Base-by-base conservation (phyloP, 768 basidiomycete species). In the Termitomyces sp. region DNA sequence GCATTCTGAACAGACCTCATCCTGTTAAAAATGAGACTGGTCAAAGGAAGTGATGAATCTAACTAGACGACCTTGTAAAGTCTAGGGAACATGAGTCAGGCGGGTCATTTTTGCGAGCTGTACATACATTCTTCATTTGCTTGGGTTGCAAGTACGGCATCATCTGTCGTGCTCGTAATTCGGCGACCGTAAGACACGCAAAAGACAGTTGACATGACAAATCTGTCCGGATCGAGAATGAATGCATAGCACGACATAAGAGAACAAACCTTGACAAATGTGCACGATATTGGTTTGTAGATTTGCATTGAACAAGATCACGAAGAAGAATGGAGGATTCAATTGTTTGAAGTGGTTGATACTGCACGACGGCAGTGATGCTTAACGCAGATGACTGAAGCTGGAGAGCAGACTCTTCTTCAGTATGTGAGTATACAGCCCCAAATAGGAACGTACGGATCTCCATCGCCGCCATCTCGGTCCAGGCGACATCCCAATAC, bases 381-480 rank as follows among this genome's bases (percentile, higher is more conserved):
- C 52, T 54, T 30, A 60, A 28, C 5, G 52, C 52, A 8, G 55
- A 60, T n/a, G 56, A 56, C 45, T 54, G 55, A 50, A 57, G 51
- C 55, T 57, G 48, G 5, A 33, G 3, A 22, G 20, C 56, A 26
- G 30, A 26, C 14, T 20, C 26, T 30, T 11, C 30, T 24, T 20
- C 1, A 33, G 30, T 30, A 30, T 30, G 7, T 4, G 2, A 4
- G 26, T 28, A 18, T 8, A n/a, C 6, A 43, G 11, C 16, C 18
- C n/a, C 11, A 6, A n/a, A 41, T 20, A 26, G 36, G 40, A 26
- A 62, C 70, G 55, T 40, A 72, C 72, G 35, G 68, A 65, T 65
- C 69, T 63, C 71, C 71, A 74, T 28, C 66, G 68, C 18, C 70
- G 65, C 67, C 71, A 74, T 22, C 65, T 57, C 49, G 63, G 63